These are phyloP conservation scores for Suillus subluteus DNA, from an alignment of 768 basidiomycete species.

Conservation along the genomic window DNA sequence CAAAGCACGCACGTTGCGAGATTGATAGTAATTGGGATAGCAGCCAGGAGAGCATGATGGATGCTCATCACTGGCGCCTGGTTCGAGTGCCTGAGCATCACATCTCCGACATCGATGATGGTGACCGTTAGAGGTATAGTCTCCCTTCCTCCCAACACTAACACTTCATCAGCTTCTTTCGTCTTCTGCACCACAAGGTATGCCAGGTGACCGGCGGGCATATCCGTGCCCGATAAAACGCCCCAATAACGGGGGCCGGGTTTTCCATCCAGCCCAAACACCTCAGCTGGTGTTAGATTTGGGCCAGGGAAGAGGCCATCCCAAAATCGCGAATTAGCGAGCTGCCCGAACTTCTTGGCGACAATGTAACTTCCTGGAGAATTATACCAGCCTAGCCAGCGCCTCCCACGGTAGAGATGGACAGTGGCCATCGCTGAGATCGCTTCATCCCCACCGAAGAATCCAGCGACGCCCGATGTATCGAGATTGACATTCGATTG, in stretches of 20 bases:
- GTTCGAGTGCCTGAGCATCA: constrained; percentile 12
- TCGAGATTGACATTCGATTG: constrained; percentile 24
- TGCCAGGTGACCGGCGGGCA: constrained; percentile 26
- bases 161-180: constrained; percentile 14
- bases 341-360: constrained; percentile 34
- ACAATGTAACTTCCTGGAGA: constrained; percentile 36
- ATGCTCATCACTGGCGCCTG: constrained; percentile 14
- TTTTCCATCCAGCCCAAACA: constrained; percentile 32
- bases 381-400: constrained; percentile 43
- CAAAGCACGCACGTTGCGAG: constrained; percentile 27
- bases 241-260: constrained; percentile 32
- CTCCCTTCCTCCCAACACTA: constrained; percentile 24
- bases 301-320: constrained; percentile 28
- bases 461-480: constrained; percentile 35
- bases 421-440: constrained; percentile 39
- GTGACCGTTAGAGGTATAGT: constrained; percentile 21
- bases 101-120: constrained; percentile 18
- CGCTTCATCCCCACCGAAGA: constrained; percentile 40
- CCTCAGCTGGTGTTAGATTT: constrained; percentile 21
- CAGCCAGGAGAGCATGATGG: constrained; percentile 21
- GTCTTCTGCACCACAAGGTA: constrained; percentile 23
- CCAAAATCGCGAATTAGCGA: constrained; percentile 32
- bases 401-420: constrained; percentile 35
- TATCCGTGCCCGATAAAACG: constrained; percentile 28
- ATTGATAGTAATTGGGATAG: constrained; percentile 30